phyloP scores from a whole-genome alignment of 2,329 filamentous ascomycete genomes.

The Neofusicoccum parvum region DNA sequence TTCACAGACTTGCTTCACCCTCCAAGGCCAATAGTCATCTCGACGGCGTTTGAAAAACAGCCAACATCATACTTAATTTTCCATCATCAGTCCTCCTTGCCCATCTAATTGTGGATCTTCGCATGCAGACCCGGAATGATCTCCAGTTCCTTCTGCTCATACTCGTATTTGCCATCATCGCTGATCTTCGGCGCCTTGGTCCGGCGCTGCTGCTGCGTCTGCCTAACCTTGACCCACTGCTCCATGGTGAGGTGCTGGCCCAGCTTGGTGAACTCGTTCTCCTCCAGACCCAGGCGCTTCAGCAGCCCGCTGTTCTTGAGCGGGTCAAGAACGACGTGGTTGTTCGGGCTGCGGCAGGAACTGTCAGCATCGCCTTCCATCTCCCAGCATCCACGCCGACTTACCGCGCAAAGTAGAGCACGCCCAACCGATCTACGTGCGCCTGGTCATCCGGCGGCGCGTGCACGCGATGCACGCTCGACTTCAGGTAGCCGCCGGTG shows the following conservation, averaged over 20 bases:
- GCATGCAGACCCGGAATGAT: constrained; percentile 37
- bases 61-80: too few species aligned
- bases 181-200: constrained; percentile 41
- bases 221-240: constrained; percentile 47
- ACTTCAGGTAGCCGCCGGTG: constrained; percentile 50
- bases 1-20: too few species aligned
- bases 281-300: constrained; percentile 35
- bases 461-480: constrained; percentile 53
- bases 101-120: constrained; percentile 31
- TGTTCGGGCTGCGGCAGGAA: constrained; percentile 34
- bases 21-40: too few species aligned
- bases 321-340: constrained; percentile 40
- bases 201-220: constrained; percentile 43
- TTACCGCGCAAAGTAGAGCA: constrained; percentile 56
- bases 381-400: constrained; percentile 12
- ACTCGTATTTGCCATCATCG: constrained; percentile 41
- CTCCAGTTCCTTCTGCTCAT: constrained; percentile 36
- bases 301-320: constrained; percentile 42
- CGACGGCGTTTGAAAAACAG: not conserved
- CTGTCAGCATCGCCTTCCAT: not conserved
- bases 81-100: too few species aligned
- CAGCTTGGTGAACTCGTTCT: constrained; percentile 31
- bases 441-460: constrained; percentile 53
- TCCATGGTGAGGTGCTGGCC: constrained; percentile 48
- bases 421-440: constrained; percentile 51